Conservation (phyloP, 129 eudicot species). For the Daucus carota region DH1_v3.0 NC_030384.2:50608501-50609000, state of each 20-base stretch:
- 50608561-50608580: conserved; percentile 29
- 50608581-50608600: not conserved
- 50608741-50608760: not conserved
- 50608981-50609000: conserved; percentile 67
- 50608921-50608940: conserved; percentile 46
- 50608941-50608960: conserved; percentile 63
- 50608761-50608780: not conserved
- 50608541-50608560: conserved; percentile 34
- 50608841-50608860: conserved; percentile 68
- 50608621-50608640: not conserved
- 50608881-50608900: conserved; percentile 79
- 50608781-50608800: conserved; percentile 53
- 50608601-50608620: not conserved
- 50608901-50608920: conserved; percentile 52
- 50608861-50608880: conserved; percentile 71
- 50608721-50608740: not conserved
- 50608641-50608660: not conserved
- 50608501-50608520: conserved; percentile 35
- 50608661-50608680: not conserved
- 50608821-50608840: conserved; percentile 48
- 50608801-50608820: conserved; percentile 56
- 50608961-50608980: conserved; percentile 63
- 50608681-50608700: not conserved
- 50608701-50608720: not conserved
- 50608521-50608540: conserved; percentile 42